Evolutionary conservation across 2,329 filamentous ascomycete genomes (phyloP).

Genomic region (Colletotrichum tropicicola): DNA sequence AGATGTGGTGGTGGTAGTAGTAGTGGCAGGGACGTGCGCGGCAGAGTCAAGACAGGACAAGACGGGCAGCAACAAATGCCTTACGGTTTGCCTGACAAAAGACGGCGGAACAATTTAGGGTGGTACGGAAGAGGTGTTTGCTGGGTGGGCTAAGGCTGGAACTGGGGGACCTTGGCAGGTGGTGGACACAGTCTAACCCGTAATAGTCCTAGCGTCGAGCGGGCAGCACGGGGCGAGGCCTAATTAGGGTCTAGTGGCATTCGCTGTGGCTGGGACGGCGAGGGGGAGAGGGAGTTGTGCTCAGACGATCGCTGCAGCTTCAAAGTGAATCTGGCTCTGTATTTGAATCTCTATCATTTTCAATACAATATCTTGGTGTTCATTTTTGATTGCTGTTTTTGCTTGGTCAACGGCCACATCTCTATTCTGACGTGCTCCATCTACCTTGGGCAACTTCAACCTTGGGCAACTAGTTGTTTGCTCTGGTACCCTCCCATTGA

Average conservation of each 20-base stretch:
- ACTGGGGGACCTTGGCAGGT: background rate
- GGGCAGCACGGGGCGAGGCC: background rate
- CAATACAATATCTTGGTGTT: no score
- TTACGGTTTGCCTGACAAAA: background rate
- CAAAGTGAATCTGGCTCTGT: no score
- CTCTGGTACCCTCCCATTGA: no score
- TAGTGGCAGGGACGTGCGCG: background rate
- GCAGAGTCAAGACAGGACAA: background rate
- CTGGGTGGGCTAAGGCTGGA: conserved; percentile 1
- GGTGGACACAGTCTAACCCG: background rate
- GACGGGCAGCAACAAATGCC: background rate
- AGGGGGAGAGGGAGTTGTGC: no score
- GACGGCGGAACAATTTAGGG: background rate
- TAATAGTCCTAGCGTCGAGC: background rate
- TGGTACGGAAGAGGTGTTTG: conserved; percentile 4
- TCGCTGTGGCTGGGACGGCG: no score
- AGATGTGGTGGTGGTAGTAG: background rate
- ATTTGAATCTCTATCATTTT: no score
- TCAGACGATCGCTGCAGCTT: no score
- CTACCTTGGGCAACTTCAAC: no score
- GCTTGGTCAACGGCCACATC: no score
- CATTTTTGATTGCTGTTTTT: no score
- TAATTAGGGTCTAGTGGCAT: background rate
- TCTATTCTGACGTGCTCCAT: no score
- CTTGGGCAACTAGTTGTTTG: no score